Base-by-base conservation (phyloP, 164 flowering plant species). In the Vitis rotundifolia region DNA sequence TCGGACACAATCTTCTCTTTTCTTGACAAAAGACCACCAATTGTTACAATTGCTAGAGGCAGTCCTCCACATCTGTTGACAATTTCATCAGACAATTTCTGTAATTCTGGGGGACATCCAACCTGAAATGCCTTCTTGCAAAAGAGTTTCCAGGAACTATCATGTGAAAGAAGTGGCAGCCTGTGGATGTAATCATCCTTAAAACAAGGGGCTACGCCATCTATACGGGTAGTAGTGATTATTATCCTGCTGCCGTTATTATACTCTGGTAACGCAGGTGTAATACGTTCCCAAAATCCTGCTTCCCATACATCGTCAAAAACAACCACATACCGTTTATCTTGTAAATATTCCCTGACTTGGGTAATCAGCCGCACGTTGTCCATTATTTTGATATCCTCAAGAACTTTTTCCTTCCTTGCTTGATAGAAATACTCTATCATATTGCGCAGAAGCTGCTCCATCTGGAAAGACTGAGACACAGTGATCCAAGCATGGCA, bases 31-130 rank as follows among this genome's bases (percentile, higher is more conserved):
- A 70, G 68, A 1, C 75, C 73, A 3, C 75, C 68, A 1, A 76
- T 50, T 15, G 73, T 73, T 2, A 71, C 73, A 74, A 80, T 80
- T 10, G 83, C 83, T 6, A 80, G 71, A 0, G 79, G 78, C 67
- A 78, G 11, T 0, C 81, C 81, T 3, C 54, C 69, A 52, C 81
- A 78, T 18, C 44, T 71, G 16, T n/a, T 49, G 3, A 74, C 47
- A 7, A 80, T 71, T 2, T 37, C 48, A 0, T 1, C 8, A 3
- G 67, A 71, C 16, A 63, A 15, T 9, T 71, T 69, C 71, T 64
- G 55, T 61, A 80, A 31, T 8, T 52, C 6, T 9, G 48, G 10
- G 1, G 69, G 73, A 28, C 77, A 74, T 1, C 12, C 18, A 57
- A 1, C 8, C 66, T 48, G 61, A 16, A 67, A 73, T 7, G 68